Evolutionary conservation across 2,329 filamentous ascomycete genomes (phyloP), one percentile per base, ranked within the genome.

Genomic region (Capronia coronata): DNA sequence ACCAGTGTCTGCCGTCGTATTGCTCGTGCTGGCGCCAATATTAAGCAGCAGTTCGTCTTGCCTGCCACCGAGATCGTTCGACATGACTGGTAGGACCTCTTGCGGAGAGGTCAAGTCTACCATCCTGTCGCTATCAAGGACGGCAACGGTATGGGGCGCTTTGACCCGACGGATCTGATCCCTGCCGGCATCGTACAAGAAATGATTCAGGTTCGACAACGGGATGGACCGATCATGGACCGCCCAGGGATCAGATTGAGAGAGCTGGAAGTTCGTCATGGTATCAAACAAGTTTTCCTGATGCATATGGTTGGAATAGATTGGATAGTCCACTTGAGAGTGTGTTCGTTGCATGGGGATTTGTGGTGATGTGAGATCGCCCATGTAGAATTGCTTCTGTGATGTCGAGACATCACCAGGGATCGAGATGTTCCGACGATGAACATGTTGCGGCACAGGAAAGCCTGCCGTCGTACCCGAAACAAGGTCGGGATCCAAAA

Each of bases 21-120:
- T 37, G 22, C 18, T 27, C 13, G 48, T 39, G 34, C 43, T 49
- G 14, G 43, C 41, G 19, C 41, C 48, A 11, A 48, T 41, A 22
- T 37, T 51, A 22, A 27, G n/a, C n/a, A 55, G 27, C 13, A 34
- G 34, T n/a, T 52, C 53, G n/a, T 55, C 53, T 47, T 52, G 52
- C 30, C 21, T 18, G 10, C 41, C 45, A 14, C 48, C 18, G 3
- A 48, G 13, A 9, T 54, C 48, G n/a, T 34, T 16, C 2, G 32
- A 37, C 16, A 43, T 27, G 8, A 37, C n/a, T 13, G 38, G 41
- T n/a, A 41, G 48, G 13, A 48, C 21, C 34, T 46, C 27, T 34
- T 43, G 48, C 3, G 48, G 41, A 19, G 41, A 48, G 16, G 27
- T 13, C 18, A 54, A 41, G 10, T 54, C 52, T 18, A 40, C 21